Base-by-base conservation (phyloP, 305 asterid genomes). In the Solanum hybrid region DNA sequence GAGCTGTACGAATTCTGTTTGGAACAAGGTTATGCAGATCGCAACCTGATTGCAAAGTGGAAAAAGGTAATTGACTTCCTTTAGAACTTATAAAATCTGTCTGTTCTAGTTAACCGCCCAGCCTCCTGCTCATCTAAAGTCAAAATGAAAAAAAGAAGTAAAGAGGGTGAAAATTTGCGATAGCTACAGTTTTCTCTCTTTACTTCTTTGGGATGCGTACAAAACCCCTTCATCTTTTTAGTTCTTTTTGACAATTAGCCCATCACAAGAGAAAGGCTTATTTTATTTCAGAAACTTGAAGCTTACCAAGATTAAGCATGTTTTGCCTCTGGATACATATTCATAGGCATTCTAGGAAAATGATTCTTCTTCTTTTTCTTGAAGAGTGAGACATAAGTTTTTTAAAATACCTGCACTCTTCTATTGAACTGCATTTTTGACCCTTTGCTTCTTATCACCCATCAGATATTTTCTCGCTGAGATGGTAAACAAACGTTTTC, bases 81-180 rank as follows among this genome's bases (percentile, higher is more conserved):
- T 6, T 31, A 2, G n/a, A 85, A 31, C 46, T 57, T 20, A 51
- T 20, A 22, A 20, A 85, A 11, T 84, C 46, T 57, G 76, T 84
- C 31, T 85, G 76, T 51, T 40, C 67, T 57, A 79, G 18, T 81
- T 81, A 33, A 22, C 61, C 1, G 33, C 86, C 86, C 33, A 6
- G 20, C 33, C 22, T 79, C 86, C 36, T 81, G 67, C 86, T 39
- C 67, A 37, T 81, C 67, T 24, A 4, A 39, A 39, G 64, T 39
- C 35, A 13, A 69, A 61, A 4, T 86, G 81, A 31, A 95, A 94
- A 94, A 93, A 94, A 29, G 93, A 93, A 33, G 89, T 81, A 79
- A 57, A 28, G 34, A 79, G 22, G 61, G 22, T 10, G 85, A 79
- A 79, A 79, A 22, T 11, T 79, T 79, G 85, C 1, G 57, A 36